Conservation (phyloP, 225 moss, liverwort and hornwort genomes). For the Physcomitrellopsis africana region DNA sequence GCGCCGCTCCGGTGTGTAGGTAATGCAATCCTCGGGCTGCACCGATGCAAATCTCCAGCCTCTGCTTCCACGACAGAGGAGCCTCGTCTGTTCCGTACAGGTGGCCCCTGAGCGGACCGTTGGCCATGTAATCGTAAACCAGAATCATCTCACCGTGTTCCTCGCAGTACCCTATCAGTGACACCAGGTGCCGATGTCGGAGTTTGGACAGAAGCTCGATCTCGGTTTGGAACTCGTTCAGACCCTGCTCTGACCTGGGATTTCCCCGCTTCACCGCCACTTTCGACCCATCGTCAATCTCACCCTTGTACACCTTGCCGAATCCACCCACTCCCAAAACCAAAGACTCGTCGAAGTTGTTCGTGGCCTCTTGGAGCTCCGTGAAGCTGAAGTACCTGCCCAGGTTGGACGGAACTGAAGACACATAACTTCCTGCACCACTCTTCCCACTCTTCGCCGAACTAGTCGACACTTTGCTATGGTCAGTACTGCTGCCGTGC, state of each 20-base stretch:
- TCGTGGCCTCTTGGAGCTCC: conserved; percentile 64
- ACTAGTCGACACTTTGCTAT: conserved; percentile 84
- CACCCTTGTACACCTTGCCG: conserved; percentile 68
- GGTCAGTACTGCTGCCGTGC: conserved; percentile 83
- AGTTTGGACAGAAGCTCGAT: conserved; percentile 66
- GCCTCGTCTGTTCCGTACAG: conserved; percentile 75
- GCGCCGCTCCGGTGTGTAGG: conserved; percentile 93
- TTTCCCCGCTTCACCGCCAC: conserved; percentile 67
- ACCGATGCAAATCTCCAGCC: conserved; percentile 94
- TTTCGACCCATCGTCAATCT: conserved; percentile 66
- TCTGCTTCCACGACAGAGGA: conserved; percentile 88
- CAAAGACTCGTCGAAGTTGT: conserved; percentile 58
- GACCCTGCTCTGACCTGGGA: conserved; percentile 57
- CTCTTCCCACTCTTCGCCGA: conserved; percentile 90
- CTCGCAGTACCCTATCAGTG: conserved; percentile 63
- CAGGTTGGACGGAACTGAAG: conserved; percentile 65
- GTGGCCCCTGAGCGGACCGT: conserved; percentile 60
- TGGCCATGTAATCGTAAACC: conserved; percentile 68
- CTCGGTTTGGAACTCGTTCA: conserved; percentile 62
- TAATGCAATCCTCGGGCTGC: conserved; percentile 95
- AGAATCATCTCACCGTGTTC: conserved; percentile 68
- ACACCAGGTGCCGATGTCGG: conserved; percentile 62
- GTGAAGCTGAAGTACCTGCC: conserved; percentile 71
- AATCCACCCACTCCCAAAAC: conserved; percentile 66
- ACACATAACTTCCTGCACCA: conserved; percentile 74